phyloP scores from a whole-genome alignment of 1,284 basidiomycete species.

The Irpex sp. region DNA sequence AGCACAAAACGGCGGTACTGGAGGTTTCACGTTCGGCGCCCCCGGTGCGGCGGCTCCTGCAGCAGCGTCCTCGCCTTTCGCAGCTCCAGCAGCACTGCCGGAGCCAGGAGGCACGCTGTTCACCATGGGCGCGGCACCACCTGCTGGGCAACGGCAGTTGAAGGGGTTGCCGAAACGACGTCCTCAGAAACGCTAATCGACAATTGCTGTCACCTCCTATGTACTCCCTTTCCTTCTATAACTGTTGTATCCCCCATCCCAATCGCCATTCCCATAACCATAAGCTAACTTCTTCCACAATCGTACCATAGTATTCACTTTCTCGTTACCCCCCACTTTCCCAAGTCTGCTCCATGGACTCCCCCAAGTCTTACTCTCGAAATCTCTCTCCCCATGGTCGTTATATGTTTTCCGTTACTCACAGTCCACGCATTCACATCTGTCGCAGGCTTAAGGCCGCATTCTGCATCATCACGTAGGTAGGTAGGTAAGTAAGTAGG shows the following conservation, averaged over 20 bases:
- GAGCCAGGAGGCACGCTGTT: slow-evolving; percentile 24
- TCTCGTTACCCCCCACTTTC: background rate
- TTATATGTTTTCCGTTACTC: background rate
- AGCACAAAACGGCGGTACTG: slow-evolving; percentile 20
- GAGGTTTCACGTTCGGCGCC: slow-evolving; percentile 26
- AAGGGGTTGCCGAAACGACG: slow-evolving; percentile 32
- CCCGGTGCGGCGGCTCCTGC: slow-evolving; percentile 16
- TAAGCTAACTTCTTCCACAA: background rate
- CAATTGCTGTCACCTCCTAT: background rate
- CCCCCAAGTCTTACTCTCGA: background rate
- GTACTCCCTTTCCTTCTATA: slow-evolving; percentile 2
- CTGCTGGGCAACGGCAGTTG: slow-evolving; percentile 21
- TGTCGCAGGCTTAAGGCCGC: slow-evolving; percentile 26
- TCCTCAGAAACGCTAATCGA: slow-evolving; percentile 23
- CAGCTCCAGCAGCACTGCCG: slow-evolving; percentile 20
- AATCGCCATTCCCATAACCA: background rate
- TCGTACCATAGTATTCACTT: background rate
- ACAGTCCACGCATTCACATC: slow-evolving; percentile 1
- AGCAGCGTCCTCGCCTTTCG: slow-evolving; percentile 20
- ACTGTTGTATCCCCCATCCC: background rate
- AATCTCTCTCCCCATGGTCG: background rate
- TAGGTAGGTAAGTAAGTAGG: slow-evolving; percentile 21
- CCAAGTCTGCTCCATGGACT: background rate
- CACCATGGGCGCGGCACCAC: slow-evolving; percentile 30
- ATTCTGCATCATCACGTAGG: slow-evolving; percentile 19